These are phyloP conservation scores for Tolypocladium guangdongense DNA, from an alignment of 2,329 filamentous ascomycete species.

Conservation along the genomic window DNA sequence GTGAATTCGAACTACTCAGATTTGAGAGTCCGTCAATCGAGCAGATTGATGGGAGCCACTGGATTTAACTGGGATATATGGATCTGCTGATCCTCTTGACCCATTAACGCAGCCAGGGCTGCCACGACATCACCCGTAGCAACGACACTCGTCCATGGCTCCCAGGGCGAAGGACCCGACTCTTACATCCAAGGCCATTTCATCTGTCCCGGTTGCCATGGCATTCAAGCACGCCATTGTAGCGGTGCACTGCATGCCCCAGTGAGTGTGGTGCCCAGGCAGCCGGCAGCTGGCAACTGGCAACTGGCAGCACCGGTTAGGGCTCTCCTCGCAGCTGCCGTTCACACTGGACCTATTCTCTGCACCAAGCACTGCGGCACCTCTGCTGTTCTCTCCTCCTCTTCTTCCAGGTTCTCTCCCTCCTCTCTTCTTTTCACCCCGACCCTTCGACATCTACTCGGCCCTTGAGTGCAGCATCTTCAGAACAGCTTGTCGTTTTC, in stretches of 20 bases:
- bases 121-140: neutral
- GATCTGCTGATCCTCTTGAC: neutral
- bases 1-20: neutral
- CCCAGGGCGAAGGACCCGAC: neutral
- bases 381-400: neutral
- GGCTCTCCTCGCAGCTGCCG: slow-evolving; percentile 2
- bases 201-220: neutral
- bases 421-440: neutral
- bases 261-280: neutral
- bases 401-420: neutral
- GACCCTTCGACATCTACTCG: slow-evolving; percentile 3
- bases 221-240: neutral
- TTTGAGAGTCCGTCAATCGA: neutral
- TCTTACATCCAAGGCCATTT: neutral
- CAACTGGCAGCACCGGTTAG: neutral
- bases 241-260: neutral
- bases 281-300: neutral
- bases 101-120: neutral
- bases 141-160: neutral
- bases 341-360: neutral
- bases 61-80: too few species aligned
- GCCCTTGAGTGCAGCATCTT: slow-evolving; percentile 1
- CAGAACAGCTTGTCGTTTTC: neutral
- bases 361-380: neutral
- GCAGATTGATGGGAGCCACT: too few species aligned